Percentiles rank a stretch among this genome's conserved stretches.
Conservation (phyloP, 441 rosid genomes). For the Sinapis alba region DNA sequence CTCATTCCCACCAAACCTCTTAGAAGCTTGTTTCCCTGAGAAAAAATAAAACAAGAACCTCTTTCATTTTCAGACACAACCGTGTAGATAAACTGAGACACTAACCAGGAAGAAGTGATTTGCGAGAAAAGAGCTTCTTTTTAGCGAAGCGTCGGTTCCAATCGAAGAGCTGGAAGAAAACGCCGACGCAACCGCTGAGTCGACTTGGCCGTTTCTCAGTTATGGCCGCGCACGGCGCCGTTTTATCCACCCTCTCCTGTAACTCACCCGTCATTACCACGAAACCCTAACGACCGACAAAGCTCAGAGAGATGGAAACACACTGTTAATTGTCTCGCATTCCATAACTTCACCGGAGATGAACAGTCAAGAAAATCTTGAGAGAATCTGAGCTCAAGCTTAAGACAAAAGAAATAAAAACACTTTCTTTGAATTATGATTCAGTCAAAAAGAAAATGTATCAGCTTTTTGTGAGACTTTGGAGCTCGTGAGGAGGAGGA, state of each 20-base stretch:
- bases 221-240: constrained; percentile 57
- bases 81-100: neutral
- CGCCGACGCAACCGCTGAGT: constrained; percentile 84
- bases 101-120: constrained; percentile 77
- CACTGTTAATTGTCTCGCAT: constrained; percentile 15
- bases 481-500: constrained; percentile 23
- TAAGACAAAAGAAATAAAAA: neutral
- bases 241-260: constrained; percentile 50
- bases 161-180: constrained; percentile 86
- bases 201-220: constrained; percentile 70
- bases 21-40: constrained; percentile 58
- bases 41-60: constrained; percentile 18
- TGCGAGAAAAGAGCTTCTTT: constrained; percentile 77
- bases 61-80: constrained; percentile 9
- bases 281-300: constrained; percentile 13
- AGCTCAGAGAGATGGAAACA: constrained; percentile 9
- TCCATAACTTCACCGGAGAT: neutral
- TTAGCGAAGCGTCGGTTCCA: constrained; percentile 87
- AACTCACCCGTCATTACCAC: constrained; percentile 46
- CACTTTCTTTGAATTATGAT: neutral
- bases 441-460: neutral
- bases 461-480: constrained; percentile 26
- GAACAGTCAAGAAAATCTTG: neutral
- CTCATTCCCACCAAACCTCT: constrained; percentile 76
- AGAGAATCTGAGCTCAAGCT: neutral